Evolutionary conservation across 2,329 filamentous ascomycete genomes (phyloP).

Genomic region (Pseudomassariella vexata): DNA sequence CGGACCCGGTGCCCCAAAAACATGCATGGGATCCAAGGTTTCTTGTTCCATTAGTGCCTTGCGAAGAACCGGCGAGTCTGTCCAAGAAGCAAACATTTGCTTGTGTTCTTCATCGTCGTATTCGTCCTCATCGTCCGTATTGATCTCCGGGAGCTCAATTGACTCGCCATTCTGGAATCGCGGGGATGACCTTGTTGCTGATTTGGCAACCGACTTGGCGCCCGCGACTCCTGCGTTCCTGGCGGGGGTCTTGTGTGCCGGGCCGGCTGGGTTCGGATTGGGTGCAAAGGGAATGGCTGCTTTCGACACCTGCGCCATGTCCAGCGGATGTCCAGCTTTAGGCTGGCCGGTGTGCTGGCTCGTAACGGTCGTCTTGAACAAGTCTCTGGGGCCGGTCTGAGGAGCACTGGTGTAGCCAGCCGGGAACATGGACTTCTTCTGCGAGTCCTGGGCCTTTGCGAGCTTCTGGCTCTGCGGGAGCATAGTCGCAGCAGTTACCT

Average conservation of each 20-base stretch:
- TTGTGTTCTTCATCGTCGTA: constrained; percentile 56
- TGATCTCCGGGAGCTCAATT: constrained; percentile 90
- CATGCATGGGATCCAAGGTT: constrained; percentile 71
- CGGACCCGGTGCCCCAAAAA: constrained; percentile 85
- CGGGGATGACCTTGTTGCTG: constrained; percentile 65
- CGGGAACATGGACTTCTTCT: constrained; percentile 54
- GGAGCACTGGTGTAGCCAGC: constrained; percentile 57
- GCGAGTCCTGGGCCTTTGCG: constrained; percentile 45
- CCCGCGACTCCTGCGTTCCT: constrained; percentile 41
- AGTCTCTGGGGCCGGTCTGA: constrained; percentile 44
- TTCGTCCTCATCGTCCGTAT: constrained; percentile 89
- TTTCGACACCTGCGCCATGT: constrained; percentile 83
- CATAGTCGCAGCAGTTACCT: constrained; percentile 43
- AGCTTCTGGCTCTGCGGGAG: constrained; percentile 18
- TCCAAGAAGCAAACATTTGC: constrained; percentile 74
- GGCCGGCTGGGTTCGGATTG: constrained; percentile 48
- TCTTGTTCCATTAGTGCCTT: constrained; percentile 76
- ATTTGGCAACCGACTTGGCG: constrained; percentile 54
- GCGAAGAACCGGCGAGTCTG: constrained; percentile 77
- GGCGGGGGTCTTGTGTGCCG: constrained; percentile 65
- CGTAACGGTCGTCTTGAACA: constrained; percentile 63
- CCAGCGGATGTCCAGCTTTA: constrained; percentile 64
- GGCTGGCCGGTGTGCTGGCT: constrained; percentile 60
- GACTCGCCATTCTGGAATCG: constrained; percentile 83
- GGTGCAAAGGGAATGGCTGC: constrained; percentile 87